These are phyloP conservation scores for Ordospora pajunii DNA, from an alignment of 371 early-diverging fungal species.

Conservation along the genomic window DNA sequence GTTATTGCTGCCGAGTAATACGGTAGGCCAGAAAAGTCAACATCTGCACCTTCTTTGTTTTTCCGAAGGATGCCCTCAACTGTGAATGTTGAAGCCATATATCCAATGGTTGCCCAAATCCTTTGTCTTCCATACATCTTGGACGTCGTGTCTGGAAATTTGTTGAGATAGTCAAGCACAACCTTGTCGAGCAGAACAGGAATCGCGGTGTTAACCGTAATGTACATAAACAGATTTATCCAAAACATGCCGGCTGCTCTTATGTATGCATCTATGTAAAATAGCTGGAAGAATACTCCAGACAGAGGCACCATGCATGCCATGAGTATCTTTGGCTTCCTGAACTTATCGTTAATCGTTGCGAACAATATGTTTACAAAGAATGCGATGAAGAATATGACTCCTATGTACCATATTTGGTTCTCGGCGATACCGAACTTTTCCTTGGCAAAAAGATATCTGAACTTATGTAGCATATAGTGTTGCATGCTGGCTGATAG, in stretches of 20 bases:
- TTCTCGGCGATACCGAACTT: constrained; percentile 36
- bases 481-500: constrained; percentile 55
- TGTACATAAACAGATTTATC: constrained; percentile 48
- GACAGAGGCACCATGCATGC: constrained; percentile 39
- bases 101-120: constrained; percentile 61
- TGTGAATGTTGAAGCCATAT: constrained; percentile 47
- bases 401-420: constrained; percentile 28
- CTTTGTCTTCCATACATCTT: constrained; percentile 61
- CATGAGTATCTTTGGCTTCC: constrained; percentile 50
- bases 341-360: constrained; percentile 54
- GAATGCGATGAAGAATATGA: constrained; percentile 52
- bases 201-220: constrained; percentile 37
- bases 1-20: constrained; percentile 43
- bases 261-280: constrained; percentile 34
- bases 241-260: constrained; percentile 27
- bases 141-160: constrained; percentile 39
- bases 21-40: constrained; percentile 45
- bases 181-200: constrained; percentile 57
- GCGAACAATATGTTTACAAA: constrained; percentile 60
- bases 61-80: constrained; percentile 32
- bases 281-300: constrained; percentile 50
- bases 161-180: constrained; percentile 54
- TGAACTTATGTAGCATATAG: constrained; percentile 59
- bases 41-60: neutral
- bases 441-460: constrained; percentile 50